Base-by-base conservation (phyloP, 306 rosid species). In the Inga oerstediana region DNA sequence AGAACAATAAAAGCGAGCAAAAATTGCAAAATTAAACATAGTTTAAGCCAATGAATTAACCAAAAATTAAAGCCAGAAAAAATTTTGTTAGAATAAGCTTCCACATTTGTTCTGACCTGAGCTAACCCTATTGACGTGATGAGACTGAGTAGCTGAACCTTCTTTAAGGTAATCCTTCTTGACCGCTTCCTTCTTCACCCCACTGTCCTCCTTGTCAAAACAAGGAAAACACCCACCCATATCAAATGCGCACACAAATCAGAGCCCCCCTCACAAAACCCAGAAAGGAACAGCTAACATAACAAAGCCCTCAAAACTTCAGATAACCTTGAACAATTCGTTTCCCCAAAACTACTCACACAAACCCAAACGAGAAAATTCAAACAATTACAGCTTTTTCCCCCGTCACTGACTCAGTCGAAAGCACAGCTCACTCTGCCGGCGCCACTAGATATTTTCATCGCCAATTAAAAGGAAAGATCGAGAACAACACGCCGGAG, bases 151-250 rank as follows among this genome's bases (percentile, higher is more conserved):
- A 85, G 87, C 72, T 77, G 97, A 87, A 86, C 90, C 90, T 66
- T 94, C 97, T 80, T 92, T 94, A 46, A 81, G 87, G 67, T 96
- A 89, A 43, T 94, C 98, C 83, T 94, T 94, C 77, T 88, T 90
- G 14, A 77, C 56, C 76, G 88, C 90, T 86, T 92, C 97, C 84
- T 94, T 96, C 3, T 94, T 96, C 3, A 86, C 90, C 68, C 81
- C 91, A 76, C 85, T 84, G 59, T 81, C 94, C 82, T 85, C 94
- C 76, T 91, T 79, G 88, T 91, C 94, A 89, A 90, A 91, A 87
- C 99, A 96, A 87, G 98, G 99, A 85, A 96, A 93, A 86, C 99
- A 96, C 87, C 97, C 94, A 92, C 98, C 97, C 98, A 96, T 96
- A 87, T 91, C 93, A 91, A 92, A 80, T 91, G 84, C 82, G 73